These are phyloP conservation scores for Epithele typhae DNA, from an alignment of 768 basidiomycete species.

Conservation along the genomic window DNA sequence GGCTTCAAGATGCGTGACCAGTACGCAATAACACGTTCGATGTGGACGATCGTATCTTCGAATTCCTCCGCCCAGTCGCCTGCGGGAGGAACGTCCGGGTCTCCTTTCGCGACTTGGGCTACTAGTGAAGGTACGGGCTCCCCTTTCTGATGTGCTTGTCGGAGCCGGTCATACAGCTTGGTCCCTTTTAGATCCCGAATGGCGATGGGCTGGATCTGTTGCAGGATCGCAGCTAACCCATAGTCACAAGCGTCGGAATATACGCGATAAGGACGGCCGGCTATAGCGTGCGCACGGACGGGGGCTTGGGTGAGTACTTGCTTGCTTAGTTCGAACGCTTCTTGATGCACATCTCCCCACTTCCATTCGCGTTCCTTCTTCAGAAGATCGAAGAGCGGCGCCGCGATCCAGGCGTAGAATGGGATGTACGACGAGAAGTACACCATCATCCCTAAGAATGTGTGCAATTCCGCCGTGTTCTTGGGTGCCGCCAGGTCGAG, in stretches of 20 bases:
- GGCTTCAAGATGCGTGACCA: conserved; percentile 22
- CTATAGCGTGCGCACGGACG: conserved; percentile 16
- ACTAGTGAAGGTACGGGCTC: conserved; percentile 11
- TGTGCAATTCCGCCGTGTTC: conserved; percentile 17
- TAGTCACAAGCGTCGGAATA: conserved; percentile 26
- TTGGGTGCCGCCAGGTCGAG: conserved; percentile 17
- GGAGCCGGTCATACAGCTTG: conserved; percentile 16
- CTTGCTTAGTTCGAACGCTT: conserved; percentile 21
- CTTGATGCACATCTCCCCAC: conserved; percentile 16
- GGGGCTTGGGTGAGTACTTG: conserved; percentile 17
- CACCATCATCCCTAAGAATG: conserved; percentile 24
- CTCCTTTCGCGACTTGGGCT: conserved; percentile 5
- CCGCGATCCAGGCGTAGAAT: conserved; percentile 21
- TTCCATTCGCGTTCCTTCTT: conserved; percentile 18
- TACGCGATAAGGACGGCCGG: conserved; percentile 16
- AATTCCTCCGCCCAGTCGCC: conserved; percentile 14
- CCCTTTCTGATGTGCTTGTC: conserved; percentile 8
- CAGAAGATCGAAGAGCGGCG: conserved; percentile 21
- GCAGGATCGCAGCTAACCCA: conserved; percentile 17
- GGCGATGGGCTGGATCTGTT: conserved; percentile 23
- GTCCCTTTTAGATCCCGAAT: conserved; percentile 22
- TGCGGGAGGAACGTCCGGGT: neutral
- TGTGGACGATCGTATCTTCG: conserved; percentile 18
- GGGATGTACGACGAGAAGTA: conserved; percentile 24
- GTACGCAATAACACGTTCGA: conserved; percentile 25